Base-by-base conservation (phyloP, 2,329 filamentous ascomycete species). In the Ceratocystis ficicola region DNA sequence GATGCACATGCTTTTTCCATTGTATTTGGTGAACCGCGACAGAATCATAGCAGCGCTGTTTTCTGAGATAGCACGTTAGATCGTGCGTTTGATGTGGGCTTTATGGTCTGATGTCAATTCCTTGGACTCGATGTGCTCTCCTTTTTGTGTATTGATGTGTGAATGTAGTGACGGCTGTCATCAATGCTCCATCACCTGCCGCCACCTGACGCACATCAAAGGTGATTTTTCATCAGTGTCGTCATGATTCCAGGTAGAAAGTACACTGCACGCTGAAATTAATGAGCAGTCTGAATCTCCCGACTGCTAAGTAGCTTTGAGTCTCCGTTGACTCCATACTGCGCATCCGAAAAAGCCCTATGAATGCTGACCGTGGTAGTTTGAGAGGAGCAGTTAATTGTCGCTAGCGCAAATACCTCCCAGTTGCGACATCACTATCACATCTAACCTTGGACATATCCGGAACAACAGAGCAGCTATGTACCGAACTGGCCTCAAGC, bases 401-500 rank as follows among this genome's bases (percentile, higher is more conserved):
- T 22, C 2, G 46, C 46, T 22, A 48, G 46, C 46, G 46, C 15
- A 2, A 12, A 15, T 12, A 41, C 4, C 46, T 48, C 20, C 5
- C 17, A 7, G 46, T n/a, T 22, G 8, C 20, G 3, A 48, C 46
- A 15, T 17, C 8, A 10, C 46, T 8, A 10, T 48, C 46, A 48
- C 10, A n/a, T 48, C 46, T 22, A 22, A n/a, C n/a, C 46, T 48
- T 48, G 5, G 46, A 6, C 46, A 22, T 22, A 48, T 48, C 46
- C 46, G 15, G 46, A 48, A 20, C 46, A n/a, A 10, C 20, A n/a
- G 46, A 48, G 17, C 17, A 41, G 28, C 28, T 5, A 67, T 63
- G 60, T 60, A 60, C 25, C 63, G 66, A 20, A 17, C n/a, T 4
- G 25, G 63, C 28, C 48, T 44, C 7, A 65, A 63, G 44, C 60